Conservation (phyloP, 805 yeast species). For the Candida tammaniensis region DNA sequence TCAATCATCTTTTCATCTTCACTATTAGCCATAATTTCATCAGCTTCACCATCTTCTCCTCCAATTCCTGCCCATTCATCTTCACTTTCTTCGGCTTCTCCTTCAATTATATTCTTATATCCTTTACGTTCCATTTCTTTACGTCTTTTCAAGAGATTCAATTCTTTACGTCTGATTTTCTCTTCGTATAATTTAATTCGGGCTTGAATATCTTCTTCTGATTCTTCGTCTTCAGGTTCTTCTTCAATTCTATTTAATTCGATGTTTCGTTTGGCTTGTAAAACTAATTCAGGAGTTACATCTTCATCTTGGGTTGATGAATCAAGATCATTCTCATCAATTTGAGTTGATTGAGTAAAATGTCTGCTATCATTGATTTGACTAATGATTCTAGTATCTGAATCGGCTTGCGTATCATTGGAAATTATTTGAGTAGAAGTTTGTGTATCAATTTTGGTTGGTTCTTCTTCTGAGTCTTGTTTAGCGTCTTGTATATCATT, state of each 20-base stretch:
- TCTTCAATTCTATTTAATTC: slow-evolving; percentile 17
- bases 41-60: slow-evolving; percentile 61
- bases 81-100: slow-evolving; percentile 85
- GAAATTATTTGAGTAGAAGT: slow-evolving; percentile 1
- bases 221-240: slow-evolving; percentile 22
- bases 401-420: slow-evolving; percentile 1
- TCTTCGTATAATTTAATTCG: slow-evolving; percentile 37
- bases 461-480: no score
- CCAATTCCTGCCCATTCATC: slow-evolving; percentile 86
- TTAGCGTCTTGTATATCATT: no score
- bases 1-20: slow-evolving; percentile 80
- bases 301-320: slow-evolving; percentile 10
- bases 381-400: slow-evolving; percentile 3
- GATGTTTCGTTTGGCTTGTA: slow-evolving; percentile 21
- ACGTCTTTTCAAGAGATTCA: slow-evolving; percentile 30
- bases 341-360: background rate
- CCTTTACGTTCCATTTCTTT: slow-evolving; percentile 61
- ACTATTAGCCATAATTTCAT: slow-evolving; percentile 53
- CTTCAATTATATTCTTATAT: slow-evolving; percentile 59
- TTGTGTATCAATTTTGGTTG: slow-evolving; percentile 1
- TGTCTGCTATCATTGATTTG: slow-evolving; percentile 6
- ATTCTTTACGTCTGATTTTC: slow-evolving; percentile 33
- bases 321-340: slow-evolving; percentile 2
- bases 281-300: slow-evolving; percentile 23
- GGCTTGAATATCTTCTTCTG: slow-evolving; percentile 24